Evolutionary conservation across 768 basidiomycete species (phyloP), one percentile per base, ranked within the genome.

Genomic region (Tephrocybe sp.): DNA sequence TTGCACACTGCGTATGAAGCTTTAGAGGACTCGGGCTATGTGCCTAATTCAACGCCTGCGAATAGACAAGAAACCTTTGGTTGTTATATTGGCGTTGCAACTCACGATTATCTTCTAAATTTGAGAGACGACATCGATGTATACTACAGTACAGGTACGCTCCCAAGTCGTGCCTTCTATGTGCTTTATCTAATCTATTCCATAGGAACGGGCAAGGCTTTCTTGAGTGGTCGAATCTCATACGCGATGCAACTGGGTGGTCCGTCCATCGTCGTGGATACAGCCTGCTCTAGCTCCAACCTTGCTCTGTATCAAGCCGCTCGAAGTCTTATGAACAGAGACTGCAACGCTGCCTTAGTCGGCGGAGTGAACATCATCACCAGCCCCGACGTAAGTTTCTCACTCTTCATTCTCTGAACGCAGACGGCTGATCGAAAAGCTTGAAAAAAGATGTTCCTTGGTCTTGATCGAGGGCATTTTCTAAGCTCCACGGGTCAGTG

Each of bases 311-410:
- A 89, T 65, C 84, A 84, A 55, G 88, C 83, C 0, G 82, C 77
- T 42, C 81, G 87, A 40, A 82, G 86, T 0, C 66, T 90, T 30
- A 71, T 76, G 65, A 77, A 76, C 49, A 66, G 73, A 14, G 88
- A 90, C 62, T 89, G 87, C 60, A 69, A 76, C 55, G 76, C 84
- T 19, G 85, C 85, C 0, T 66, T 90, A 23, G 88, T 84, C 14
- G 87, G 85, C 20, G 86, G 87, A n/a, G 83, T 89, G 23, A 88
- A 89, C 58, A 61, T 83, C 49, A 79, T 89, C 45, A 72, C 82
- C 0, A 84, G 83, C 62, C 85, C 85, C 5, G 85, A 89, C 52
- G 88, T 89, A 62, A 54, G 84, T 55, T 45, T 12, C 26, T 7
- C 26, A 26, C 7, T 40, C 36, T 32, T 35, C 10, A 48, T 40